phyloP scores from a whole-genome alignment of 805 yeast genomes.

The Helenozyma rhizophorensis region DNA sequence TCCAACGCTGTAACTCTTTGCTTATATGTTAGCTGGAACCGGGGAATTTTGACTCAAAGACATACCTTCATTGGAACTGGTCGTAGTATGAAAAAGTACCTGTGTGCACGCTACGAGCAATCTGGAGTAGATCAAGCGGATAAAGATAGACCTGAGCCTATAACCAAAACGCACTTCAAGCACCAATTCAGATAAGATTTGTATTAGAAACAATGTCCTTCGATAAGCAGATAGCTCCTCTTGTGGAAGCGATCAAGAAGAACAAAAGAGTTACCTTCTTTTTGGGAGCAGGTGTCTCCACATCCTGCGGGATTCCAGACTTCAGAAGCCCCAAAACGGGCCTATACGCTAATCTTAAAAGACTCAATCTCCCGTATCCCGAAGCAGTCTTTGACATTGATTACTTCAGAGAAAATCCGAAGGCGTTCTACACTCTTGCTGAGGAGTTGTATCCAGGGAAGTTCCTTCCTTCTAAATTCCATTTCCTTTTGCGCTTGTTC shows the following conservation, averaged over 20 bases:
- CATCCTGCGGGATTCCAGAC: slow-evolving; percentile 93
- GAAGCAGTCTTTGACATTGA: slow-evolving; percentile 95
- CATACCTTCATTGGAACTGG: slow-evolving; percentile 4
- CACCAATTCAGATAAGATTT: no score
- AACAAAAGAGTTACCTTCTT: slow-evolving; percentile 51
- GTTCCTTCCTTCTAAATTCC: slow-evolving; percentile 79
- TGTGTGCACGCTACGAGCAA: neutral
- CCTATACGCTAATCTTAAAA: slow-evolving; percentile 72
- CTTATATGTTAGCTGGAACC: slow-evolving; percentile 28
- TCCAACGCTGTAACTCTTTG: slow-evolving; percentile 88
- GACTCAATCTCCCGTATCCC: slow-evolving; percentile 78
- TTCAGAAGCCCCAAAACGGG: slow-evolving; percentile 90
- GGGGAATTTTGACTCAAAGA: neutral
- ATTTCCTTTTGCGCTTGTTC: slow-evolving; percentile 61
- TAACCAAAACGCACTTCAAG: neutral
- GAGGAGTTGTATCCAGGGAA: slow-evolving; percentile 86
- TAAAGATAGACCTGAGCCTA: neutral
- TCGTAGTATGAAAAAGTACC: neutral
- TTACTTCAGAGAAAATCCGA: slow-evolving; percentile 69
- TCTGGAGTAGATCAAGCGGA: neutral
- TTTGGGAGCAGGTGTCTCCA: slow-evolving; percentile 93
- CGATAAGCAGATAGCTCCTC: slow-evolving; percentile 19
- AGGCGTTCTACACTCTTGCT: slow-evolving; percentile 81
- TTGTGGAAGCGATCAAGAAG: slow-evolving; percentile 26
- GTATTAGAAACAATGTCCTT: slow-evolving; percentile 7